These are phyloP conservation scores for Sphagnum contortum DNA, from an alignment of 225 moss, liverwort and hornwort species.

Conservation along the genomic window DNA sequence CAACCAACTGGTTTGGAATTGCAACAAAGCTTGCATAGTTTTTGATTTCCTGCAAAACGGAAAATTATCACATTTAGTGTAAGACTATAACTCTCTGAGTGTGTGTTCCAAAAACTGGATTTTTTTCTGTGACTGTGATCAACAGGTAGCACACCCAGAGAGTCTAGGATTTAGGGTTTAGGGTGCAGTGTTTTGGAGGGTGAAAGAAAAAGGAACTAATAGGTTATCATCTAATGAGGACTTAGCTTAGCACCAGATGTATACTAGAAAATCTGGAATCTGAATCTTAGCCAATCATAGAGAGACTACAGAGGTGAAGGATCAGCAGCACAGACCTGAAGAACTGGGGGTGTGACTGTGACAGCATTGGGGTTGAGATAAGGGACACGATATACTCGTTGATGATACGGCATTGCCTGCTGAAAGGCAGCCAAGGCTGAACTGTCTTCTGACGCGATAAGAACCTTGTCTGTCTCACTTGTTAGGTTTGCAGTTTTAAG, in stretches of 20 bases:
- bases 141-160: no score
- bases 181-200: no score
- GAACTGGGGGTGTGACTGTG: constrained; percentile 19
- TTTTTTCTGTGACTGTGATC: neutral
- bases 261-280: no score
- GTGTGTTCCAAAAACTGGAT: no score
- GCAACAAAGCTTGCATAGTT: constrained; percentile 48
- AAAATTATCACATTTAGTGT: neutral
- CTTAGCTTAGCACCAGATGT: no score
- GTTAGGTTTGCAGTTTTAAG: constrained; percentile 58
- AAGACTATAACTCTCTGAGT: neutral
- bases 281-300: no score
- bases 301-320: no score
- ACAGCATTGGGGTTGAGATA: constrained; percentile 4
- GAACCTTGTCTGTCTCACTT: constrained; percentile 38
- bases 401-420: constrained; percentile 29
- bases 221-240: no score
- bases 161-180: no score
- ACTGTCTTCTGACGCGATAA: constrained; percentile 73
- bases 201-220: no score
- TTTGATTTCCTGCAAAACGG: constrained; percentile 54
- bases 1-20: constrained; percentile 35
- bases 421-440: constrained; percentile 67
- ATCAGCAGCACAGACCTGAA: constrained; percentile 11
- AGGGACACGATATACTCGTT: constrained; percentile 43